Conservation (phyloP, 176 grass and related monocot species). For the Oryza nivara region DNA sequence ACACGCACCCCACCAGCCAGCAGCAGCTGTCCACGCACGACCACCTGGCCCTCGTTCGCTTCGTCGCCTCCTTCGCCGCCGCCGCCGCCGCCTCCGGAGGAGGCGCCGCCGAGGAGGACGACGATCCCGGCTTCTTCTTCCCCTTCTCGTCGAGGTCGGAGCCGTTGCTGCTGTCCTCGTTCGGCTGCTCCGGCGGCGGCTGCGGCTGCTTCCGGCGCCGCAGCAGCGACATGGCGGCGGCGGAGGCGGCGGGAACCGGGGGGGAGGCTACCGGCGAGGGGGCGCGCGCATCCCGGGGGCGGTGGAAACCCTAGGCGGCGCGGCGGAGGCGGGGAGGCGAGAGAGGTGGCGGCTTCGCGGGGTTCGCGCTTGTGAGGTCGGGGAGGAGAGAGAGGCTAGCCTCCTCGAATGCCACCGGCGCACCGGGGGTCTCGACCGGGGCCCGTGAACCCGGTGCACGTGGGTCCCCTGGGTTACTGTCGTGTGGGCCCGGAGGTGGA, state of each 20-base stretch:
- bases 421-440: not conserved
- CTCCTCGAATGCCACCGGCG: slow-evolving; percentile 32
- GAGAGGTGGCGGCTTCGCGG: slow-evolving; percentile 42
- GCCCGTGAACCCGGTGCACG: slow-evolving; percentile 21
- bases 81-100: not conserved
- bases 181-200: slow-evolving; percentile 30
- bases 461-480: not conserved
- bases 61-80: slow-evolving; percentile 40
- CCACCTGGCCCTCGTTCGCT: slow-evolving; percentile 54
- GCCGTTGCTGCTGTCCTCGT: slow-evolving; percentile 41
- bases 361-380: slow-evolving; percentile 41
- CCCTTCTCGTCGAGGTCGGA: slow-evolving; percentile 45
- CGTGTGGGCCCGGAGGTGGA: not conserved
- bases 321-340: slow-evolving; percentile 30
- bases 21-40: slow-evolving; percentile 90
- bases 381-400: not conserved
- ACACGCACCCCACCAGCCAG: slow-evolving; percentile 89
- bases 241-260: not conserved
- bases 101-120: not conserved
- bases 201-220: slow-evolving; percentile 64
- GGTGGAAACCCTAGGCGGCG: slow-evolving; percentile 44
- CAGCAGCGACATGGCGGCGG: slow-evolving; percentile 64
- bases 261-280: slow-evolving; percentile 38
- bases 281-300: slow-evolving; percentile 31
- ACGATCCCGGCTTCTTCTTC: slow-evolving; percentile 20